Conservation (phyloP, 768 basidiomycete species). For the Cyclocybe cylindracea region DNA sequence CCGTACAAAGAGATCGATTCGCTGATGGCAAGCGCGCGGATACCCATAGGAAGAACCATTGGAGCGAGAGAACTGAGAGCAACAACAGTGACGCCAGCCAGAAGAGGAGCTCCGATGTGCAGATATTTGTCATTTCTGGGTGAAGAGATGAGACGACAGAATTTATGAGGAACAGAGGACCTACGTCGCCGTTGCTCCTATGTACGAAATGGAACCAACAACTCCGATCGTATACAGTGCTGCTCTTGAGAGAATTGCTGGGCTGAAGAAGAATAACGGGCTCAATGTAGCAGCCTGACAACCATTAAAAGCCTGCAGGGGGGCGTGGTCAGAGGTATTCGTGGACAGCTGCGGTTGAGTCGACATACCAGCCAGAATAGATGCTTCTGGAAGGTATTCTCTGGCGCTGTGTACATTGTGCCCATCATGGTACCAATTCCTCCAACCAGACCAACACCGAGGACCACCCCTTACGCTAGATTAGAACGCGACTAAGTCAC, state of each 20-base stretch:
- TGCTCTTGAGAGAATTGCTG: conserved; percentile 82
- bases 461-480: conserved; percentile 63
- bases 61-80: conserved; percentile 86
- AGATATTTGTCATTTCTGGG: conserved; percentile 77
- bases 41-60: conserved; percentile 82
- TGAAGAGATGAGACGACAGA: background rate
- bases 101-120: conserved; percentile 83
- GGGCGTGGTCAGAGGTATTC: background rate
- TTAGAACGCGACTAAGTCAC: background rate
- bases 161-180: conserved; percentile 14
- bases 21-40: conserved; percentile 72
- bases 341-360: background rate
- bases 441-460: conserved; percentile 78
- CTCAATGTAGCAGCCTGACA: conserved; percentile 86
- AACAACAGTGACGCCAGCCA: conserved; percentile 88
- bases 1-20: conserved; percentile 86
- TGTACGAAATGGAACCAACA: conserved; percentile 83
- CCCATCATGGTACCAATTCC: conserved; percentile 88
- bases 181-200: conserved; percentile 85
- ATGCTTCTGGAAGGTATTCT: conserved; percentile 76
- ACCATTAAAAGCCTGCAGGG: conserved; percentile 71
- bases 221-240: conserved; percentile 87
- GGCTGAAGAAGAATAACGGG: conserved; percentile 87
- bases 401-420: conserved; percentile 75
- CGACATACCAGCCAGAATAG: conserved; percentile 72